Evolutionary conservation across 768 basidiomycete species (phyloP), one percentile per base, ranked within the genome.

Genomic region (Sporobolomyces pararoseus): DNA sequence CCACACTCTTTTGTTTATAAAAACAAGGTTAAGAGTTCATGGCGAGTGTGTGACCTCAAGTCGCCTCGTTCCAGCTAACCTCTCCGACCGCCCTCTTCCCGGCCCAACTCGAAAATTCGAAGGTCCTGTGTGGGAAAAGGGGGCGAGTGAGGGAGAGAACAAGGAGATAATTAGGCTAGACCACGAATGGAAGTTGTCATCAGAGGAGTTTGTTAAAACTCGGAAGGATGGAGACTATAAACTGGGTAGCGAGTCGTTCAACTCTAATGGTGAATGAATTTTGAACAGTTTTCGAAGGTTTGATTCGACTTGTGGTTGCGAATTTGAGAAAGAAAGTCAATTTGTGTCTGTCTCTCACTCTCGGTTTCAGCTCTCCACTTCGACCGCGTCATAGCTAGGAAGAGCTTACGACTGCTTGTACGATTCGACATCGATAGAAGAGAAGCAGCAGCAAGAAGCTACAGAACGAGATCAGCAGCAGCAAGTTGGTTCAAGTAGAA

Each of bases 201-300:
- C 59, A 61, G 59, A 49, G 59, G 59, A 61, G 59, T 61, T 61
- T 47, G 49, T 61, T 9, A 61, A 61, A 61, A 61, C 59, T 49
- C 46, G 59, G 59, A 61, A 61, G 59, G 59, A 61, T 61, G 59
- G 13, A 35, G 46, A 49, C 23, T 35, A 21, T n/a, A 31, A 25
- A n/a, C 39, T 42, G 23, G 35, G 7, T 10, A 35, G 54, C 54
- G n/a, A 57, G 54, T 29, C 27, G 5, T 31, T 10, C 31, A 13
- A 42, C 39, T 42, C 21, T 23, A 7, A 6, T 14, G 12, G 7
- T 59, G 27, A 25, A 27, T 25, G 50, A 51, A 27, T 51, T 51
- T 51, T 21, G 50, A 29, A 12, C 10, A 27, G 17, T 5, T 17
- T 5, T 7, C 17, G 25, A 51, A 23, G 19, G 46, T 7, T 10